Evolutionary conservation across 208 protist species (phyloP), one percentile per base, ranked within the genome.

Genomic region (Porcisia hertigi): DNA sequence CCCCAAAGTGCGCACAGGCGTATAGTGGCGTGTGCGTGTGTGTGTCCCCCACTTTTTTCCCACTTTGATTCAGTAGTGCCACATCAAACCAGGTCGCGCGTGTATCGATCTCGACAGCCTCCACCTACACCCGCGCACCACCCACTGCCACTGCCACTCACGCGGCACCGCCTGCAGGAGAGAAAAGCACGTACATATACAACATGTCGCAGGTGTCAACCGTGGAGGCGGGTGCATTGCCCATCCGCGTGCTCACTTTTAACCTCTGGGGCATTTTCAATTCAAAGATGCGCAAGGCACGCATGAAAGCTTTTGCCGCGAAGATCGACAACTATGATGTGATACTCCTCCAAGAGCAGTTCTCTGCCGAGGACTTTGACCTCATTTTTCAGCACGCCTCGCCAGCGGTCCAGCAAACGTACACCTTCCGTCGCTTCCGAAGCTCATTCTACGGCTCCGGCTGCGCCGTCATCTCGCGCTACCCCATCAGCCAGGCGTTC

Each of bases 241-340:
- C 72, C 34, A 75, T 96, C 58, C 90, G 86, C 11, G 93, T 97
- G 57, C 81, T 93, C 34, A 95, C 87, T 14, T 95, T 89, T 73
- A 97, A 97, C 69, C 71, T 97, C 20, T 97, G 93, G 91, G 93
- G 93, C n/a, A 97, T 97, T 58, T 97, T 97, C 75, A 97, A 95
- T 82, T 93, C 93, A 1, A 93, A 91, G 77, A 81, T 92, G 75
- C 89, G 90, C 20, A 65, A 82, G 55, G 88, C 76, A 1, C 91
- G 93, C 64, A 97, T 97, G 93, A 71, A 63, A 16, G 81, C 79
- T 55, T 97, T 97, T 65, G 91, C 93, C 6, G 76, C 71, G 14
- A 97, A 97, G 69, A 80, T 97, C n/a, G 64, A 60, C 1, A 45
- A 92, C 73, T 97, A 97, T 78, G 93, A 97, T 73, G 69, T 97